Conservation (phyloP, 257 asterid species). For the Petunia axillaris region DNA sequence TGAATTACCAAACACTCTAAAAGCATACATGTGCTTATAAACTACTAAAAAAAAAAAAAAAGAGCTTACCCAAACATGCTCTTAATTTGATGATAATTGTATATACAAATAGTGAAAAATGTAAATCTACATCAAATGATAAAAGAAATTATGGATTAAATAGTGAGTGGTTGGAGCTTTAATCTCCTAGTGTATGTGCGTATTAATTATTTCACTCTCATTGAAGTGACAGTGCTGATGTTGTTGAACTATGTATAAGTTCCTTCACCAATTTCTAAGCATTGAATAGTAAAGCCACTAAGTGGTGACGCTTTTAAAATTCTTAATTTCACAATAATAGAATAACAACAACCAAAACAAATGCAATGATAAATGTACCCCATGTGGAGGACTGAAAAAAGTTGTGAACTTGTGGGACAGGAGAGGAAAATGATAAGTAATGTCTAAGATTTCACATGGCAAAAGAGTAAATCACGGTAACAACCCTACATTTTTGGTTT, state of each 20-base stretch:
- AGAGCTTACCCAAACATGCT: too few species aligned
- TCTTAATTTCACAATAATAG: not conserved
- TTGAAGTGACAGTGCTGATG: not conserved
- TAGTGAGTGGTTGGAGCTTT: too few species aligned
- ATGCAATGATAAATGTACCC: not conserved
- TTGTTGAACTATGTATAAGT: not conserved
- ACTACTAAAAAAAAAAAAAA: too few species aligned
- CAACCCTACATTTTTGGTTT: slow-evolving; percentile 8
- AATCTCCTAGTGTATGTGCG: too few species aligned
- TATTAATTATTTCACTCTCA: too few species aligned
- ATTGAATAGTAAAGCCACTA: too few species aligned
- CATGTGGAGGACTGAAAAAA: not conserved
- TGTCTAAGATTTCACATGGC: slow-evolving; percentile 25
- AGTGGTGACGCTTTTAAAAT: not conserved
- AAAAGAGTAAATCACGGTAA: slow-evolving; percentile 31
- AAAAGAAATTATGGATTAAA: too few species aligned
- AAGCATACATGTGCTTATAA: too few species aligned
- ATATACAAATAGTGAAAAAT: too few species aligned
- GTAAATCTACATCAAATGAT: too few species aligned
- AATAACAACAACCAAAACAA: slow-evolving; percentile 1
- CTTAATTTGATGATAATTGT: too few species aligned
- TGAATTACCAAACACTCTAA: too few species aligned
- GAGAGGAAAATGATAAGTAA: not conserved
- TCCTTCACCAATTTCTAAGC: not conserved
- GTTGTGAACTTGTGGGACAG: not conserved